phyloP scores from a whole-genome alignment of 2,329 filamentous ascomycete genomes.

The Aspergillus terreus region DNA sequence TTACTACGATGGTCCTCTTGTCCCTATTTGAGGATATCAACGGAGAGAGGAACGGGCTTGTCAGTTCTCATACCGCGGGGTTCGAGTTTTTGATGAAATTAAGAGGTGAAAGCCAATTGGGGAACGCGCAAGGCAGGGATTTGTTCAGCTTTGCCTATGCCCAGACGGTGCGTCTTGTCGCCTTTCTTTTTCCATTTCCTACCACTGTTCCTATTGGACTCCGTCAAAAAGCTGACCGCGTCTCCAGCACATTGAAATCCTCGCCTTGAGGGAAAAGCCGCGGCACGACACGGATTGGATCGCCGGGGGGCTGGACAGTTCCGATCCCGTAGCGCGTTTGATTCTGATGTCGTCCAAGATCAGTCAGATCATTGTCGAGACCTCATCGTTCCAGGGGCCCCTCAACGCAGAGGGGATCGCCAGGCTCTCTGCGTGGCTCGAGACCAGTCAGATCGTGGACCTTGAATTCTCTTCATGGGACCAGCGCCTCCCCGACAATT shows the following conservation, averaged over 20 bases:
- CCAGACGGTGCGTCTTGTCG: slow-evolving; percentile 26
- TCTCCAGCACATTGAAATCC: slow-evolving; percentile 31
- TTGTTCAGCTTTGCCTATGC: slow-evolving; percentile 36
- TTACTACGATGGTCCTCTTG: slow-evolving; percentile 35
- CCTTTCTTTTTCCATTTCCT: too few relatives aligned
- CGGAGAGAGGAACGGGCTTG: slow-evolving; percentile 32
- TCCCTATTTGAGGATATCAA: slow-evolving; percentile 38
- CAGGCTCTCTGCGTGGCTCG: slow-evolving; percentile 22
- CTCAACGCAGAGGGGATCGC: slow-evolving; percentile 13
- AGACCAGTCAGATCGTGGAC: slow-evolving; percentile 21
- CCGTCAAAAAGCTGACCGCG: slow-evolving; percentile 3
- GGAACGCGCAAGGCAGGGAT: slow-evolving; percentile 28
- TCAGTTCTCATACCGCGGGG: slow-evolving; percentile 34
- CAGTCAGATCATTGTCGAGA: slow-evolving; percentile 25
- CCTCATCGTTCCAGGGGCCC: slow-evolving; percentile 14
- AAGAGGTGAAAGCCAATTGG: slow-evolving; percentile 28
- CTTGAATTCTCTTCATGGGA: slow-evolving; percentile 29
- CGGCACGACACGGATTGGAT: slow-evolving; percentile 29
- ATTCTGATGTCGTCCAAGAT: slow-evolving; percentile 29
- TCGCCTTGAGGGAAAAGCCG: slow-evolving; percentile 30
- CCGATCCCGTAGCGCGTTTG: slow-evolving; percentile 29
- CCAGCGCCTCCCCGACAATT: slow-evolving; percentile 26
- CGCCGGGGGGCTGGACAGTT: slow-evolving; percentile 21
- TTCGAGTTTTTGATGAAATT: slow-evolving; percentile 34
- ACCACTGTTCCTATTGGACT: not conserved